Evolutionary conservation across 75 land plant species (phyloP).

Genomic region (Ceratopteris richardii): DNA sequence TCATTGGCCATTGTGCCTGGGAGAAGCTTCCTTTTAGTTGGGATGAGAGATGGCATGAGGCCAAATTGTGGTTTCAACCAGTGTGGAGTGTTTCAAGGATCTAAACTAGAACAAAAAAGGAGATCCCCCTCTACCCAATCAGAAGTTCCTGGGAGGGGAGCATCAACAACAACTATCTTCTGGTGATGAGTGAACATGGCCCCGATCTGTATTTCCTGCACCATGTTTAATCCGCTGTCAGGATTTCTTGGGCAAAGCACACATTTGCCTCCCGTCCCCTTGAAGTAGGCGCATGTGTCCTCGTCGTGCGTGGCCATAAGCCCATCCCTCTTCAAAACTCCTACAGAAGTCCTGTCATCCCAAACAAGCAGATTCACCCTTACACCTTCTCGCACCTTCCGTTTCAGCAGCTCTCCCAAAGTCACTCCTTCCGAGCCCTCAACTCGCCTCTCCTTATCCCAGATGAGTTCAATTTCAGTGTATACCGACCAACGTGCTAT

Average conservation of each 20-base stretch:
- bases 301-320: slow-evolving; percentile 91
- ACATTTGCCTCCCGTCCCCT: slow-evolving; percentile 53
- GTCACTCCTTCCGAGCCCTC: slow-evolving; percentile 48
- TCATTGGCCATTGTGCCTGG: too few relatives aligned
- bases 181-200: slow-evolving; percentile 95
- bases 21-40: too few relatives aligned
- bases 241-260: slow-evolving; percentile 85
- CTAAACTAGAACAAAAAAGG: too few relatives aligned
- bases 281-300: slow-evolving; percentile 58
- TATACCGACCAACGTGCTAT: slow-evolving; percentile 91
- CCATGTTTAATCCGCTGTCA: slow-evolving; percentile 65
- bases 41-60: too few relatives aligned
- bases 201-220: slow-evolving; percentile 68
- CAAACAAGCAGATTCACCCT: slow-evolving; percentile 84
- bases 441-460: slow-evolving; percentile 58
- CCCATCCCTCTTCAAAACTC: slow-evolving; percentile 56
- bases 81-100: too few relatives aligned
- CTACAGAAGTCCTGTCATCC: slow-evolving; percentile 83
- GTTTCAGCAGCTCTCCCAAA: slow-evolving; percentile 79
- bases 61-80: too few relatives aligned
- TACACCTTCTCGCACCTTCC: slow-evolving; percentile 76
- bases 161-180: slow-evolving; percentile 79
- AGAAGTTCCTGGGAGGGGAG: slow-evolving; percentile 40
- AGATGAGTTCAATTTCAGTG: slow-evolving; percentile 56
- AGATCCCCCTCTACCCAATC: too few relatives aligned